Evolutionary conservation across 169 alveolate species (phyloP).

Genomic region (Ichthyophthirius multifiliis): DNA sequence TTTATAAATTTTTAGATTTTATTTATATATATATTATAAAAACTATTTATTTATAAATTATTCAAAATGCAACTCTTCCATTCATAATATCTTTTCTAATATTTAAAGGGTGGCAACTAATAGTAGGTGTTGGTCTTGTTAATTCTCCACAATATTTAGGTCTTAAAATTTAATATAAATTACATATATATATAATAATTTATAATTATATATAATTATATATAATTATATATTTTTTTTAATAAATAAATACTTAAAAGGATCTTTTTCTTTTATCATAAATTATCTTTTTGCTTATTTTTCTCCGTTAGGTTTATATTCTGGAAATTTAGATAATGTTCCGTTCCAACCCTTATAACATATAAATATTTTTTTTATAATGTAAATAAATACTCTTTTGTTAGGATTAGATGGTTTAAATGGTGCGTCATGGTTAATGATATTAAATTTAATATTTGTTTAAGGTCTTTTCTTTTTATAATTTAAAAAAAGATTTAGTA

Average conservation of each 20-base stretch:
- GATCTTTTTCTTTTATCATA: not conserved
- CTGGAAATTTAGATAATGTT: not conserved
- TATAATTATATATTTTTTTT: not conserved
- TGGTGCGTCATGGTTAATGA: not conserved
- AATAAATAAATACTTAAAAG: no score
- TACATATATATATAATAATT: not conserved
- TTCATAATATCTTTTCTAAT: not conserved
- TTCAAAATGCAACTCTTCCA: no score
- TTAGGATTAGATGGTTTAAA: not conserved
- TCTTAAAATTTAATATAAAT: not conserved
- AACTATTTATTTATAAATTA: no score
- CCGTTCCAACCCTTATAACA: not conserved
- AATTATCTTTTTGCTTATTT: not conserved
- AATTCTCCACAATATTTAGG: not conserved
- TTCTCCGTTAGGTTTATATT: not conserved
- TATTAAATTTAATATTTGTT: no score
- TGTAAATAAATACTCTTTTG: not conserved
- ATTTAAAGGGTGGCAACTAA: not conserved
- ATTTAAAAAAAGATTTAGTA: no score
- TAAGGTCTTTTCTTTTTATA: no score
- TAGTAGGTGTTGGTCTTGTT: slow-evolving; percentile 1
- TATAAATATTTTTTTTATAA: not conserved
- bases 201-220: not conserved
- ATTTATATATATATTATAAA: no score
- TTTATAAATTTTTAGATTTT: no score